Base-by-base conservation (phyloP, 208 protist species). In the Acanthamoeba triangularis region DNA sequence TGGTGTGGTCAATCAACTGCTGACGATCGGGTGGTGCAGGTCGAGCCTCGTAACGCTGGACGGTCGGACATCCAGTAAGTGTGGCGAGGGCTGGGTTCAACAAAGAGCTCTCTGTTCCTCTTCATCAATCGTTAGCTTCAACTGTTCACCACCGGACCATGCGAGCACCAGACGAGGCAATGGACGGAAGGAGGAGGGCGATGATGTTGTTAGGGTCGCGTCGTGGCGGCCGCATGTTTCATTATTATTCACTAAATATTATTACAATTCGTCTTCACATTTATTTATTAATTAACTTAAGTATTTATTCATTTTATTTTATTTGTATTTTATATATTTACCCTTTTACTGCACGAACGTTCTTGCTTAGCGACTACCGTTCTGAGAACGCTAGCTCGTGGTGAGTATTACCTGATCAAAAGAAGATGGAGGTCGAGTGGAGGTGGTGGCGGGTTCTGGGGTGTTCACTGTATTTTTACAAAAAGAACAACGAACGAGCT, bases 31-130 rank as follows among this genome's bases (percentile, higher is more conserved):
- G n/a, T 35, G 30, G 11, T 63, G 18, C 78, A 87, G 78, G 78
- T 87, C 30, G 85, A 92, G 63, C 85, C 85, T 18, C 85, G 85
- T 76, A 92, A 92, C 59, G 85, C 85, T 67, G 85, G 56, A 16
- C 85, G 85, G 5, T 67, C 63, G 3, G 85, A 92, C 23, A 92
- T 92, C 59, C 54, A 92, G 59, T 92, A 54, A 6, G 37, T 41
- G 37, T 41, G 37, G 2, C 37, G 37, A 41, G 37, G 37, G 37
- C 37, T 3, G 3, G 37, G 37, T 41, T 41, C 37, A 41, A 41
- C 37, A 41, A 41, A 41, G 37, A 41, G 37, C 37, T 41, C 37
- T 41, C 37, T 1, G 37, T 41, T 41, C 37, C 37, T 41, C 37
- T 41, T 41, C 37, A 41, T 41, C 37, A 41, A 41, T 41, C 37